Conservation (phyloP, 2,329 filamentous ascomycete genomes). For the Colletotrichum magnum region DNA sequence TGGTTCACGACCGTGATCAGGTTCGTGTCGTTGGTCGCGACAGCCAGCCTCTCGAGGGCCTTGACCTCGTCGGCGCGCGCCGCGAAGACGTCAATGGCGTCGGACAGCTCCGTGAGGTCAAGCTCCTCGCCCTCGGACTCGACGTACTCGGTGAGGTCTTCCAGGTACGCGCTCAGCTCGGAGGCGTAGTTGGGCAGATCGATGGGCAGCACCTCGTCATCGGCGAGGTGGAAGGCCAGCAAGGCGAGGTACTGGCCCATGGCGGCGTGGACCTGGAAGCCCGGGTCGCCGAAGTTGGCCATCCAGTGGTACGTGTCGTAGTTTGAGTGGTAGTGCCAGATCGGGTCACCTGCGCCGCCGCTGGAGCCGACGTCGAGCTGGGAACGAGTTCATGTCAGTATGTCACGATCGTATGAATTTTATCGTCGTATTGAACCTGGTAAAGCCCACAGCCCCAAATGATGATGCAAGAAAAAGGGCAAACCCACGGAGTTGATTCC, state of each 20-base stretch:
- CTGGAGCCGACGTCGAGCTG: slow-evolving; percentile 71
- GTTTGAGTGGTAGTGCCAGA: slow-evolving; percentile 84
- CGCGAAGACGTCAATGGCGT: slow-evolving; percentile 56
- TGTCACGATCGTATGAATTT: fast-evolving
- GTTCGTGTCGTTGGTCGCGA: slow-evolving; percentile 45
- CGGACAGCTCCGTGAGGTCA: slow-evolving; percentile 54
- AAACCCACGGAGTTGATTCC: slow-evolving; percentile 56
- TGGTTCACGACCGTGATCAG: slow-evolving; percentile 58
- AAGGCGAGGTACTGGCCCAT: slow-evolving; percentile 61
- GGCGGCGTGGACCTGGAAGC: slow-evolving; percentile 72
- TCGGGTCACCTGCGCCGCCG: slow-evolving; percentile 59
- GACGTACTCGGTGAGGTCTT: slow-evolving; percentile 52
- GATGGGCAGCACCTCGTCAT: slow-evolving; percentile 54
- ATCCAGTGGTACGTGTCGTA: slow-evolving; percentile 91
- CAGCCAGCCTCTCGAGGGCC: slow-evolving; percentile 49
- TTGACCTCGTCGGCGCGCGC: slow-evolving; percentile 50
- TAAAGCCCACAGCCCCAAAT: too few relatives aligned
- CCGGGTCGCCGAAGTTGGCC: slow-evolving; percentile 80
- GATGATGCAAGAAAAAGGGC: too few relatives aligned
- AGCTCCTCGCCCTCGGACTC: slow-evolving; percentile 50
- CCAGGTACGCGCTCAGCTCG: slow-evolving; percentile 55
- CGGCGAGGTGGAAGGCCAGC: not conserved
- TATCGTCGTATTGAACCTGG: too few relatives aligned
- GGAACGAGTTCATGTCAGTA: slow-evolving; percentile 54
- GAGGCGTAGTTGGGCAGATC: slow-evolving; percentile 57